These are phyloP conservation scores for Fusarium staphyleae DNA, from an alignment of 2,329 filamentous ascomycete species.

Conservation along the genomic window DNA sequence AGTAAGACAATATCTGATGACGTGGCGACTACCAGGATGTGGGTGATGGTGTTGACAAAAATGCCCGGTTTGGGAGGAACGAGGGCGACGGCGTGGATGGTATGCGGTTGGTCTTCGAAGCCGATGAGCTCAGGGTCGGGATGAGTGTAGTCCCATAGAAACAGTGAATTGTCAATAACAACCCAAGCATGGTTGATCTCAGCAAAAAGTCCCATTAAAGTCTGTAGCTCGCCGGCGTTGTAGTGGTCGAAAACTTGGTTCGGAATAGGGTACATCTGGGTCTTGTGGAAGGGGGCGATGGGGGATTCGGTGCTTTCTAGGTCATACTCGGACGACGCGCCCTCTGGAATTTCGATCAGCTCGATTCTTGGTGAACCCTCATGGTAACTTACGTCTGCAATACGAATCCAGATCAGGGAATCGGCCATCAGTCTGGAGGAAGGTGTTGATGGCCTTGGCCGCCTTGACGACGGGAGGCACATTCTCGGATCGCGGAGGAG, in stretches of 20 bases:
- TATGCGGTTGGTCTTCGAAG: slow-evolving; percentile 87
- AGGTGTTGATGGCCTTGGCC: slow-evolving; percentile 81
- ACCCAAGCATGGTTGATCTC: slow-evolving; percentile 96
- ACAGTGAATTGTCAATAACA: slow-evolving; percentile 92
- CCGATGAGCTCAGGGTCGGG: slow-evolving; percentile 91
- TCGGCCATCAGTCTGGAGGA: slow-evolving; percentile 75
- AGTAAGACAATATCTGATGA: slow-evolving; percentile 84
- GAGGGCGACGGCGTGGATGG: slow-evolving; percentile 89
- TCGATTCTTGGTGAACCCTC: neutral
- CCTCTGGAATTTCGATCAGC: slow-evolving; percentile 65
- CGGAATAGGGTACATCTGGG: slow-evolving; percentile 86
- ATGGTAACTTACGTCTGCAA: slow-evolving; percentile 74
- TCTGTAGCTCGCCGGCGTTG: slow-evolving; percentile 84
- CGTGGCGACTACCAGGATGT: slow-evolving; percentile 89
- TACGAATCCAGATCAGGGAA: slow-evolving; percentile 92
- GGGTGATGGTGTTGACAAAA: slow-evolving; percentile 84
- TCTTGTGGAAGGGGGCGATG: slow-evolving; percentile 90
- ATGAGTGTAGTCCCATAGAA: slow-evolving; percentile 96
- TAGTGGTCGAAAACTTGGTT: slow-evolving; percentile 93
- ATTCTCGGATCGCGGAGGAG: slow-evolving; percentile 55
- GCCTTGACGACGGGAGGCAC: slow-evolving; percentile 79
- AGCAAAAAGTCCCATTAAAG: slow-evolving; percentile 94
- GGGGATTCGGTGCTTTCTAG: slow-evolving; percentile 70
- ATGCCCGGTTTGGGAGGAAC: slow-evolving; percentile 85
- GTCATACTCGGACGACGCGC: slow-evolving; percentile 91